Base-by-base conservation (phyloP, 768 basidiomycete genomes). In the Cystofilobasidium bisporidii region DNA sequence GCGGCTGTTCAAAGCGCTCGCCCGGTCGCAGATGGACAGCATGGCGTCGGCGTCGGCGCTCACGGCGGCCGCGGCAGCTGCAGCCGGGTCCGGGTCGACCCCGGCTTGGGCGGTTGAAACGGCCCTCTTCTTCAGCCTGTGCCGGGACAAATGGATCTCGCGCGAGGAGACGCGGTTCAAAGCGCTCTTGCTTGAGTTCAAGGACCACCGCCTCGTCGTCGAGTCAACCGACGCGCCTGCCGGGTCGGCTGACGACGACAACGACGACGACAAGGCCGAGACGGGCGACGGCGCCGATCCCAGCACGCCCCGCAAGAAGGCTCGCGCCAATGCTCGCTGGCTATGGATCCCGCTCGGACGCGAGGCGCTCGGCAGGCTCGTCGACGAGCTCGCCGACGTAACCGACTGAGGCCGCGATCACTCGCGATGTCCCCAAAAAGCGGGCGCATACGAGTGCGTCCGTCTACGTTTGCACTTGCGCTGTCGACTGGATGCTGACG, bases 261-360 rank as follows among this genome's bases (percentile, higher is more conserved):
- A 72, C 17, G 71, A 60, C 1, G 66, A 64, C 1, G 70, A 60
- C 8, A 71, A 28, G 20, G 70, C 38, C 8, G 67, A 59, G 20
- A 56, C 38, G 26, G 69, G 17, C 43, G 43, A 4, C 43, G 43
- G 43, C 43, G 43, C 43, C 10, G 36, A 36, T 12, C 8, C 8
- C 3, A 22, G 8, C 20, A 43, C 43, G 43, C 14, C 43, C 3
- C 43, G 38, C 77, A 80, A 15, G 80, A 79, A 72, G 40, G 72
- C 57, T 1, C 53, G 56, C 26, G 70, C 47, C 74, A 73, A 40
- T 74, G 79, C 61, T 85, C 90, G 77, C 70, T 81, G 84, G 73
- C 78, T 92, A 50, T 96, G 91, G 91, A 89, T 96, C 72, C 89
- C 90, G 1, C 72, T 97, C 72, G 81, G 87, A 70, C 87, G 86